Evolutionary conservation across 2,329 filamentous ascomycete species (phyloP).

Genomic region (Aureobasidium pullulans): DNA sequence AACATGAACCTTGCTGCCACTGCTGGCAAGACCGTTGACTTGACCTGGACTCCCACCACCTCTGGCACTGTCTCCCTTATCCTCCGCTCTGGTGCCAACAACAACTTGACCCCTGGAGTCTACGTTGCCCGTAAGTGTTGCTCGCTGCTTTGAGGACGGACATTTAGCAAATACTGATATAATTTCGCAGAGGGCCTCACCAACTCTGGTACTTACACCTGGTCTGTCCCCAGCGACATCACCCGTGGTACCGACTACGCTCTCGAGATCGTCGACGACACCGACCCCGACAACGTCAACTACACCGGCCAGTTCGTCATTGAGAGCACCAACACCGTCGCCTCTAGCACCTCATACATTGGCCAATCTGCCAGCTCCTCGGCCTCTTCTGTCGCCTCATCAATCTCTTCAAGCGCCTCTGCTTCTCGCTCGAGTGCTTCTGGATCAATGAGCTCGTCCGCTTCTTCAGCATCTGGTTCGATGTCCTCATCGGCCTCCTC

Average conservation of each 20-base stretch:
- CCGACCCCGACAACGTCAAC: slow-evolving; percentile 38
- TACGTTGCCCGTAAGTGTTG: slow-evolving; percentile 25
- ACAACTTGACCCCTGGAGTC: slow-evolving; percentile 33
- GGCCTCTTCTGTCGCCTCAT: slow-evolving; percentile 19
- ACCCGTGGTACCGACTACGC: slow-evolving; percentile 43
- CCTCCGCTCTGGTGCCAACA: slow-evolving; percentile 34
- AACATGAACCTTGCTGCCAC: slow-evolving; percentile 33
- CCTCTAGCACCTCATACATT: slow-evolving; percentile 22
- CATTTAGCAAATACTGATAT: slow-evolving; percentile 10
- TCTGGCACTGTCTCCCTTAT: slow-evolving; percentile 44
- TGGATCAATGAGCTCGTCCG: background rate
- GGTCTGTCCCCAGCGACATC: slow-evolving; percentile 36
- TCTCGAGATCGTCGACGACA: slow-evolving; percentile 46
- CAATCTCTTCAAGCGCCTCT: slow-evolving; percentile 33
- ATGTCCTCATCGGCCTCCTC: slow-evolving; percentile 51
- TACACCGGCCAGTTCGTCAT: slow-evolving; percentile 47
- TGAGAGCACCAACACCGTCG: slow-evolving; percentile 36
- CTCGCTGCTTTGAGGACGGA: background rate
- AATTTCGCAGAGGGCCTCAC: slow-evolving; percentile 34
- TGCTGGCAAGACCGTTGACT: slow-evolving; percentile 38
- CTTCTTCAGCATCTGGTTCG: background rate
- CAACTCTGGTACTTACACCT: slow-evolving; percentile 45
- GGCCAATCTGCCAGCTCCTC: slow-evolving; percentile 25
- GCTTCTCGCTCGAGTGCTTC: slow-evolving; percentile 27
- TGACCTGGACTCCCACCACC: slow-evolving; percentile 46